Evolutionary conservation across 2,329 filamentous ascomycete genomes (phyloP).

Genomic region (Microthyrium microscopicum): DNA sequence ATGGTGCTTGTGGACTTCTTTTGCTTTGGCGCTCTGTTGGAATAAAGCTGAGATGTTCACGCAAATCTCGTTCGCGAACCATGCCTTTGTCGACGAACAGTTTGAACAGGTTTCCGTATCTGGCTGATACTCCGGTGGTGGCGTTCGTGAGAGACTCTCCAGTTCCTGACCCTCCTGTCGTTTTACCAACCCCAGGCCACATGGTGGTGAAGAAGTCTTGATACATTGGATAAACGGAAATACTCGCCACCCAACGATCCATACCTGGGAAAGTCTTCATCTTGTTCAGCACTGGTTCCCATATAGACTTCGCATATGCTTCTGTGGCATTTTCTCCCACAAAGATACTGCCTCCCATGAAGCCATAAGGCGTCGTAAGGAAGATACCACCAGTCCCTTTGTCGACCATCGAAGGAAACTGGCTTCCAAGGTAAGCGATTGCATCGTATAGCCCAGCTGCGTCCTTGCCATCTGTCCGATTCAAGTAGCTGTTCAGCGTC

Average conservation of each 20-base stretch:
- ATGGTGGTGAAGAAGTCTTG: constrained; percentile 6
- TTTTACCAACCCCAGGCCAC: not conserved
- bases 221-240: constrained; percentile 3
- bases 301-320: not conserved
- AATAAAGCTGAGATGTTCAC: no score
- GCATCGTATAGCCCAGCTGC: not conserved
- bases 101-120: no score
- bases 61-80: no score
- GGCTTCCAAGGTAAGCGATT: not conserved
- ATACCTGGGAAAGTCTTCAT: not conserved
- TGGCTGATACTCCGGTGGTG: no score
- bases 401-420: not conserved
- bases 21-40: no score
- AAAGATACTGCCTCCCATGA: no score
- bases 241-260: not conserved
- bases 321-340: constrained; percentile 1
- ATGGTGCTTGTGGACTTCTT: no score
- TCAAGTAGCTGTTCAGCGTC: not conserved
- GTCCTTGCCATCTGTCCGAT: not conserved
- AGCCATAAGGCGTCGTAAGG: no score
- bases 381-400: constrained; percentile 1
- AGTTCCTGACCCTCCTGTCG: no score
- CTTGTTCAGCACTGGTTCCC: not conserved
- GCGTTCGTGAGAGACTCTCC: no score
- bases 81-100: no score